phyloP scores from a whole-genome alignment of 352 stramenopile species.

The Phytophthora pinifolia region DNA sequence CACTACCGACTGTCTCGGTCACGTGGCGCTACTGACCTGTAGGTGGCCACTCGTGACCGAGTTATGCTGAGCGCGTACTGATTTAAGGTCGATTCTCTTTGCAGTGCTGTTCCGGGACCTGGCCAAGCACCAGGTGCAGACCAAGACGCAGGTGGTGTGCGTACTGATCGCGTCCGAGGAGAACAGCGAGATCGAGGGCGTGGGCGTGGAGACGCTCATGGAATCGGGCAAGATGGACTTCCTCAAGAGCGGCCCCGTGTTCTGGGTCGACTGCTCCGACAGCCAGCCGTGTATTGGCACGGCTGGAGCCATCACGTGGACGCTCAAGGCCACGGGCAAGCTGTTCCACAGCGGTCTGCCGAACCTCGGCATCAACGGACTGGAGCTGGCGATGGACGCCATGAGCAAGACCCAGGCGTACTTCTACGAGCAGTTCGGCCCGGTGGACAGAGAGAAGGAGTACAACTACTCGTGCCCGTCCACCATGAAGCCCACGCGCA shows the following conservation, averaged over 20 bases:
- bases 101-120: constrained; percentile 66
- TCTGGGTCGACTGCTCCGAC: constrained; percentile 93
- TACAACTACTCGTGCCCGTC: constrained; percentile 92
- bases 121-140: constrained; percentile 69
- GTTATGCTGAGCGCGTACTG: too few species aligned
- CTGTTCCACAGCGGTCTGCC: constrained; percentile 92
- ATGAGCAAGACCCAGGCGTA: constrained; percentile 82
- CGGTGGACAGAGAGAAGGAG: constrained; percentile 75
- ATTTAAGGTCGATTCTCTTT: constrained; percentile 7
- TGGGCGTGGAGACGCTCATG: constrained; percentile 90
- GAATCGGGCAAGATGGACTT: constrained; percentile 90
- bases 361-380: constrained; percentile 88
- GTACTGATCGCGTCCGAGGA: constrained; percentile 92
- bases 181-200: constrained; percentile 77
- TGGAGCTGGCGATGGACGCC: constrained; percentile 89
- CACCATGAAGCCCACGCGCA: constrained; percentile 88
- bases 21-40: constrained; percentile 92
- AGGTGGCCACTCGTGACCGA: constrained; percentile 10
- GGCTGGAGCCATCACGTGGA: constrained; percentile 86
- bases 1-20: constrained; percentile 93
- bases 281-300: constrained; percentile 93
- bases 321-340: constrained; percentile 89
- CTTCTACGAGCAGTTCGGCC: constrained; percentile 91
- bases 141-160: constrained; percentile 79
- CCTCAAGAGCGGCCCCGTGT: constrained; percentile 91